Evolutionary conservation across 805 yeast genomes (phyloP).

Genomic region (Cyberlindnera maclurae): DNA sequence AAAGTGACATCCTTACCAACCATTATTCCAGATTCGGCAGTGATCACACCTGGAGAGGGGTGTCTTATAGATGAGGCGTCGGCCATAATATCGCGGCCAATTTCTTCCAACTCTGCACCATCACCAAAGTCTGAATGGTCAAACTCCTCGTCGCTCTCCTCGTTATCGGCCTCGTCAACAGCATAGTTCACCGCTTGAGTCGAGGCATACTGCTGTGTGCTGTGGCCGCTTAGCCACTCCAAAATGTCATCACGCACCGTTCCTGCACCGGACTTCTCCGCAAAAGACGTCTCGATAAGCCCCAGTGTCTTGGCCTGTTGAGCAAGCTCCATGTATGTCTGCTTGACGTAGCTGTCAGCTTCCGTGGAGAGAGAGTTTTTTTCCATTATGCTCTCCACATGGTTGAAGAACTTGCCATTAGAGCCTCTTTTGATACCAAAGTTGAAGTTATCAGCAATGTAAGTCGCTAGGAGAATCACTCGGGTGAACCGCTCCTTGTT

Average conservation of each 20-base stretch:
- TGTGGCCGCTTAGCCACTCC: constrained; percentile 5
- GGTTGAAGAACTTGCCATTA: constrained; percentile 20
- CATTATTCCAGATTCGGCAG: constrained; percentile 12
- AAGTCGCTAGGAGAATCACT: constrained; percentile 42
- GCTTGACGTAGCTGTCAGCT: constrained; percentile 7
- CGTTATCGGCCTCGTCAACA: constrained; percentile 11
- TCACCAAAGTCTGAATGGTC: constrained; percentile 3
- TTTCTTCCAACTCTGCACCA: constrained; percentile 5
- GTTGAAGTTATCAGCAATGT: constrained; percentile 42
- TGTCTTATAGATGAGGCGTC: constrained; percentile 1
- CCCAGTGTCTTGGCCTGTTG: constrained; percentile 11
- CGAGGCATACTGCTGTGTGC: neutral
- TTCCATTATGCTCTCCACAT: constrained; percentile 10
- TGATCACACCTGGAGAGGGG: constrained; percentile 4
- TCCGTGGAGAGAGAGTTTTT: constrained; percentile 3
- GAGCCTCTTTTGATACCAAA: constrained; percentile 48
- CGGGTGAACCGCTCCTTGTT: constrained; percentile 47
- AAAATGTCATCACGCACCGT: constrained; percentile 3
- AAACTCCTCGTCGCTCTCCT: constrained; percentile 1
- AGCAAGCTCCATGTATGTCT: constrained; percentile 9
- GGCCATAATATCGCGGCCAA: constrained; percentile 2
- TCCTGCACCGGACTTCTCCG: constrained; percentile 4
- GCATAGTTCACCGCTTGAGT: constrained; percentile 6
- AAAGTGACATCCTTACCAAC: constrained; percentile 8
- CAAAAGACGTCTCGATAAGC: constrained; percentile 9